Evolutionary conservation across 176 grass and related monocot species (phyloP).

Genomic region (Triticum dicoccoides): DNA sequence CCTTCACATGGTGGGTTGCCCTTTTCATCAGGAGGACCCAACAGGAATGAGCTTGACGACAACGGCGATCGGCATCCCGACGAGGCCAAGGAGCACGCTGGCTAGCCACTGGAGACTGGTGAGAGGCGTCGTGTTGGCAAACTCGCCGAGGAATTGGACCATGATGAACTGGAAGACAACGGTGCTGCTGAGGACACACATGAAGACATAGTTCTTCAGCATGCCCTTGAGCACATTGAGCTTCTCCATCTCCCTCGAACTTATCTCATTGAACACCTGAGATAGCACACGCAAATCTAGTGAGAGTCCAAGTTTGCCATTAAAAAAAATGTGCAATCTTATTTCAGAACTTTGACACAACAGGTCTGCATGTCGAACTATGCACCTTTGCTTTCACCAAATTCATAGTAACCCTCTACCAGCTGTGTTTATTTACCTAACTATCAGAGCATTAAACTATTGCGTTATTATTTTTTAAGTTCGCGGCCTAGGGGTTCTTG

Average conservation of each 20-base stretch:
- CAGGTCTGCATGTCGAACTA: background rate
- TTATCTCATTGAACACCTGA: slow-evolving; percentile 97
- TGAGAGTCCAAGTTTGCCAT: background rate
- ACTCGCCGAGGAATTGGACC: slow-evolving; percentile 88
- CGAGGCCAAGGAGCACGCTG: slow-evolving; percentile 60
- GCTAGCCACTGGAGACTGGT: slow-evolving; percentile 53
- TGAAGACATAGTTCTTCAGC: slow-evolving; percentile 74
- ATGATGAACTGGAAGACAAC: slow-evolving; percentile 89
- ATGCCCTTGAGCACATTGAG: slow-evolving; percentile 88
- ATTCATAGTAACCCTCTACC: background rate
- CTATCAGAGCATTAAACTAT: background rate
- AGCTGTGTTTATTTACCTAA: background rate
- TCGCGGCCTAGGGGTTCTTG: background rate
- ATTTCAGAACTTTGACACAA: background rate
- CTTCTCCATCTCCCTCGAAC: slow-evolving; percentile 96
- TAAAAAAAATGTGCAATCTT: background rate
- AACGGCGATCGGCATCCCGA: slow-evolving; percentile 72
- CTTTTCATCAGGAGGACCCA: slow-evolving; percentile 42
- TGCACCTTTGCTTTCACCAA: background rate
- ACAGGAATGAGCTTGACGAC: slow-evolving; percentile 70
- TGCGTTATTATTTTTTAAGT: background rate
- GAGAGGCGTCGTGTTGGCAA: slow-evolving; percentile 80
- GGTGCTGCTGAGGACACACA: slow-evolving; percentile 61
- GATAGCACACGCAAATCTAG: background rate
- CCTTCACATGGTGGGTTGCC: background rate